phyloP scores from a whole-genome alignment of 2,329 filamentous ascomycete species.

The Botrytis hyacinthi region DNA sequence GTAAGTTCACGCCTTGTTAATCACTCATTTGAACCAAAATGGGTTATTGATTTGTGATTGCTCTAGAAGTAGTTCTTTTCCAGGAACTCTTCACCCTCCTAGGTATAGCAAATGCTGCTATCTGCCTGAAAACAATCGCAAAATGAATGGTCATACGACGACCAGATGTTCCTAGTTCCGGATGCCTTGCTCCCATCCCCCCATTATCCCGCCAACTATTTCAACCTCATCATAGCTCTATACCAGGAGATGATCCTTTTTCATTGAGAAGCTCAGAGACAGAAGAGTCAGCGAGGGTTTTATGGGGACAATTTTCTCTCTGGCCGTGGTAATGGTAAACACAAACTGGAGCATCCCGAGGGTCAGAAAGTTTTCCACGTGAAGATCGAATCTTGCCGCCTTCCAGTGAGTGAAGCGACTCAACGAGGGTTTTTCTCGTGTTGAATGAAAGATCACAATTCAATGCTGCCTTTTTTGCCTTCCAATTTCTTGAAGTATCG shows the following conservation, averaged over 20 bases:
- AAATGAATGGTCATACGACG: not conserved
- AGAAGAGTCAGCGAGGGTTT: rapidly evolving
- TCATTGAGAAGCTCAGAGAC: rapidly evolving
- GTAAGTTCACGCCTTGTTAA: not conserved
- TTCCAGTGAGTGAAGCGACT: not conserved
- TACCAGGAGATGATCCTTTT: rapidly evolving
- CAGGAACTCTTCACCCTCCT: not conserved
- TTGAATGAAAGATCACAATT: not conserved
- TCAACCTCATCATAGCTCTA: not conserved
- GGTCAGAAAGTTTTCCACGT: not conserved
- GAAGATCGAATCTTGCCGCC: not conserved
- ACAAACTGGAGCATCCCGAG: not conserved
- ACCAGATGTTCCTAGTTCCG: not conserved
- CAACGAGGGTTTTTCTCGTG: not conserved
- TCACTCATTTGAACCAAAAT: not conserved
- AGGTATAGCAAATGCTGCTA: not conserved
- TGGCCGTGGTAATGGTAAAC: not conserved
- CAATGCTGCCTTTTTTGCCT: not conserved
- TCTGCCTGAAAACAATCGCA: not conserved
- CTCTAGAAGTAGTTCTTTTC: not conserved
- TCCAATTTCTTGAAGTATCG: not conserved
- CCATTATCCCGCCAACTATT: not conserved
- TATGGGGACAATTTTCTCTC: not conserved
- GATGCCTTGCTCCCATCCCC: not conserved
- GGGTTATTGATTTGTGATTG: not conserved